A percentile compares a stretch with the other conserved stretches of the same genome.
Evolutionary conservation across 2,329 filamentous ascomycete species (phyloP).

Genomic region (Aureobasidium sp.): DNA sequence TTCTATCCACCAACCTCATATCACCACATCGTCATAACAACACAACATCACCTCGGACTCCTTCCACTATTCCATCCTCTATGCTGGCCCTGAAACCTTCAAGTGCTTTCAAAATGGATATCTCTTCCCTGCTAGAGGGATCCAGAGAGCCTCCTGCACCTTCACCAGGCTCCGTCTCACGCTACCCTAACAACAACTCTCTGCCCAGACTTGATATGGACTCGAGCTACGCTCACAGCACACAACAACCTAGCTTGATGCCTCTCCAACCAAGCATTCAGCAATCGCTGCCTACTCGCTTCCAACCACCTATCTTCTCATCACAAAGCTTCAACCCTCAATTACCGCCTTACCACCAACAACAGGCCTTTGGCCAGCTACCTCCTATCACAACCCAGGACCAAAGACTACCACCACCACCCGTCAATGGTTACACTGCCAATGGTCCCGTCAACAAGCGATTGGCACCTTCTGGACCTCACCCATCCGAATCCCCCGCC

Average conservation of each 20-base stretch:
- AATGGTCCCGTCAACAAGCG: conserved; percentile 25
- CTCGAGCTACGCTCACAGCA: background rate
- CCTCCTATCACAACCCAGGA: conserved; percentile 10
- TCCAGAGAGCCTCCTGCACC: conserved; percentile 60
- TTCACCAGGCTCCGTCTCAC: conserved; percentile 37
- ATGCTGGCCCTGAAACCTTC: conserved; percentile 36
- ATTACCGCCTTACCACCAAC: conserved; percentile 21
- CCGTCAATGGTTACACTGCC: conserved; percentile 9
- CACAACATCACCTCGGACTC: background rate
- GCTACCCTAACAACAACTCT: conserved; percentile 17
- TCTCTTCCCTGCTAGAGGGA: conserved; percentile 72
- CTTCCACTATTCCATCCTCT: conserved; percentile 17
- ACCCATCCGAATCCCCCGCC: conserved; percentile 54
- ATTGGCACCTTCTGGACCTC: conserved; percentile 36
- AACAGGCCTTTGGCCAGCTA: conserved; percentile 4
- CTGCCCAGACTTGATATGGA: conserved; percentile 8
- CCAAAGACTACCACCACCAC: conserved; percentile 16
- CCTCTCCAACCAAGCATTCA: conserved; percentile 1
- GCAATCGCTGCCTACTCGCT: conserved; percentile 6
- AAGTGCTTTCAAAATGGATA: conserved; percentile 76
- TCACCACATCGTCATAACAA: background rate
- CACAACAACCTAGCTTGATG: background rate
- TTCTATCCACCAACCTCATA: background rate
- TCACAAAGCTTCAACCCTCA: conserved; percentile 19
- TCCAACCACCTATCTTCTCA: conserved; percentile 5